phyloP scores from a whole-genome alignment of 495 filamentous ascomycete species.

The Hyaloscypha bicolor region DNA sequence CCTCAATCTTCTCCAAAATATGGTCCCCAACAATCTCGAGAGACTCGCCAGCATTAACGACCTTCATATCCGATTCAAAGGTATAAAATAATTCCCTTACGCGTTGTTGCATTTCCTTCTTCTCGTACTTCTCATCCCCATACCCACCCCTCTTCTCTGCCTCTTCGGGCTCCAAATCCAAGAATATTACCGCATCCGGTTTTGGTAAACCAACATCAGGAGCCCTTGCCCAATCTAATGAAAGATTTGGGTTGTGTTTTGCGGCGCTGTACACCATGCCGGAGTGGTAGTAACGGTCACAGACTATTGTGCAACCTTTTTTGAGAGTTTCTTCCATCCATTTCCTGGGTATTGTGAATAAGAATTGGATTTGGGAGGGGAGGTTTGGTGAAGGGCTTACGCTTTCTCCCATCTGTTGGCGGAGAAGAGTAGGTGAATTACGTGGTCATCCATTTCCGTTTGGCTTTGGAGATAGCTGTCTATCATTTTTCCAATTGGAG shows the following conservation, averaged over 20 bases:
- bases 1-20: slow-evolving; percentile 42
- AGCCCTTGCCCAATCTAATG: slow-evolving; percentile 73
- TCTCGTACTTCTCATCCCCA: slow-evolving; percentile 89
- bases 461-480: slow-evolving; percentile 79
- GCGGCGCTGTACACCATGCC: slow-evolving; percentile 96
- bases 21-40: slow-evolving; percentile 54
- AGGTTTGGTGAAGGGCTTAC: slow-evolving; percentile 38
- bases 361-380: not conserved
- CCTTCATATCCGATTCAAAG: slow-evolving; percentile 48
- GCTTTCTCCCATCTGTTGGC: slow-evolving; percentile 93
- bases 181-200: slow-evolving; percentile 85
- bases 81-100: slow-evolving; percentile 75
- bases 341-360: slow-evolving; percentile 39
- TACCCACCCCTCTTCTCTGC: slow-evolving; percentile 79
- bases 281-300: slow-evolving; percentile 93
- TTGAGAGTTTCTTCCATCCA: slow-evolving; percentile 63
- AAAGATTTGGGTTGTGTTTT: slow-evolving; percentile 70
- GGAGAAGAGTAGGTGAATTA: slow-evolving; percentile 92
- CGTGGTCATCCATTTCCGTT: slow-evolving; percentile 81
- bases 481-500: slow-evolving; percentile 88
- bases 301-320: slow-evolving; percentile 72
- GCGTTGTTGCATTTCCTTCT: slow-evolving; percentile 74
- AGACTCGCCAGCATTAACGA: slow-evolving; percentile 53
- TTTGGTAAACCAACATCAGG: slow-evolving; percentile 87
- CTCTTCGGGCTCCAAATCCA: slow-evolving; percentile 73